Evolutionary conservation across 1,284 basidiomycete species (phyloP), one percentile per base, ranked within the genome.

Genomic region (Cutaneotrichosporon sp.): DNA sequence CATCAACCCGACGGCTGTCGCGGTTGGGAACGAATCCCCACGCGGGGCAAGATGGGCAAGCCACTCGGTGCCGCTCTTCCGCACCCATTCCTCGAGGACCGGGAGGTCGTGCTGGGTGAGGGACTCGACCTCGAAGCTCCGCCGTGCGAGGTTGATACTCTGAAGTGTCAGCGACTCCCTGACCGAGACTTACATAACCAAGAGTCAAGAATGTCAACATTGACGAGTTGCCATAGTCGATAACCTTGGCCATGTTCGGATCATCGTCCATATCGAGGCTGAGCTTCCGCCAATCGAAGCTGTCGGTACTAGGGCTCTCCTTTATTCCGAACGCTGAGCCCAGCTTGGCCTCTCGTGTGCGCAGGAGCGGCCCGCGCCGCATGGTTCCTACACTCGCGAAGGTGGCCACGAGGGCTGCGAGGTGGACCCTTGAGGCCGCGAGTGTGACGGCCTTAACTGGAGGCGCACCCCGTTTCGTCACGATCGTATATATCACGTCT

Each of bases 181-280:
- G 27, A 3, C 17, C 12, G 0, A 4, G 17, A 62, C 71, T 60
- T 50, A 74, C 70, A 52, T 71, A 73, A 29, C 56, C 60, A 2
- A 74, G 56, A 11, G 66, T 61, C 29, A 71, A 42, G 35, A 74
- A 69, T 19, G 58, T 63, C 2, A 75, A 54, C 62, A 75, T 66
- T 12, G 67, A 66, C 19, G 61, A 70, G 39, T 64, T 61, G 19
- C 54, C 58, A 46, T 70, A 72, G 53, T 75, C 73, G 25, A 72
- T 55, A 1, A 75, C 72, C 38, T 31, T 25, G 14, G 25, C 16
- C 20, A 31, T n/a, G 17, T 19, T 17, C 9, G 46, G 37, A 10
- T 41, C 46, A 9, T 49, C 46, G 37, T 49, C 46, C 46, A 46
- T 46, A 24, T 49, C 46, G 16, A 32, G 20, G 19, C 12, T 9